Evolutionary conservation across 2,329 filamentous ascomycete genomes (phyloP), one percentile per base, ranked within the genome.

Genomic region (Colletotrichum sp.): DNA sequence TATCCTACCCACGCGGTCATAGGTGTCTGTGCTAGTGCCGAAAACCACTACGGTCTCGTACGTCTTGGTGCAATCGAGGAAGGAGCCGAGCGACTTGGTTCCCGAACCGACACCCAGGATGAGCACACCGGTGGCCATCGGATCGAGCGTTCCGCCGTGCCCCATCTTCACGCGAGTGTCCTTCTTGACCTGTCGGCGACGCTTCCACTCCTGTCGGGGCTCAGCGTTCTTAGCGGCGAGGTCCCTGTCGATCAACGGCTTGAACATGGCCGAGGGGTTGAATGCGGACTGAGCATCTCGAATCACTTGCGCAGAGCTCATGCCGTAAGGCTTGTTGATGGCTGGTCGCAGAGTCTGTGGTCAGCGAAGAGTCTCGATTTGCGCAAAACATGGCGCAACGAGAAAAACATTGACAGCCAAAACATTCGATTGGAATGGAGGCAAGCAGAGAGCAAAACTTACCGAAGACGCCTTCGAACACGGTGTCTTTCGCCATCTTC

Each of bases 71-170:
- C 97, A 98, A 69, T 91, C 89, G 58, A 98, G 88, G 82, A 98
- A 98, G 43, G 91, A 87, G 54, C 90, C 87, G 2, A 99, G 89
- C 16, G 90, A 86, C 83, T 98, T 99, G 69, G 97, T 99, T 51
- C 95, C 97, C 73, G 90, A 92, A 43, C 96, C 97, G 66, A 98
- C 89, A 70, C 96, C 97, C 8, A 97, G 88, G 76, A 98, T 95
- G 64, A 99, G 89, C 29, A 99, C 94, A 59, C 97, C 97, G 2
- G 96, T 98, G 11, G 97, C 97, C 79, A 98, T 89, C 31, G 97
- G 97, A 81, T 99, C 97, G 21, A 99, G 90, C 3, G 97, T 99
- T 57, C 97, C 97, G 74, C 97, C 97, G 85, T 99, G 97, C 38
- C 97, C 97, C 80, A 98, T 94, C 87, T 98, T 99, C 78, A 98